These are phyloP conservation scores for Pezicula radicicola DNA, from an alignment of 2,329 filamentous ascomycete species.

Conservation along the genomic window DNA sequence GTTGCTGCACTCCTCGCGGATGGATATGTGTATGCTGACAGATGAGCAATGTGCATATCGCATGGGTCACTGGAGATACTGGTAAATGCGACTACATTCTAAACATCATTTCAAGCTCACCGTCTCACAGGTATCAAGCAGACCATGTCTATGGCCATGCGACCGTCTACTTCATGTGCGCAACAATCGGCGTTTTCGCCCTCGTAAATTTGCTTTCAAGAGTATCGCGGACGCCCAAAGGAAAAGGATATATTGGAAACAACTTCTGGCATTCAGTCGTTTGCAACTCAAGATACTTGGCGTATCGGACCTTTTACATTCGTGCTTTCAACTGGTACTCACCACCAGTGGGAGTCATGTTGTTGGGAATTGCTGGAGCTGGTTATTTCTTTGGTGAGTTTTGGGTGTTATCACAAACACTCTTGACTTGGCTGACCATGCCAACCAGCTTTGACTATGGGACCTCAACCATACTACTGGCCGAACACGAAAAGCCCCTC, in stretches of 20 bases:
- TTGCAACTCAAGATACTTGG: constrained; percentile 2
- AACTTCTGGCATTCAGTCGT: neutral
- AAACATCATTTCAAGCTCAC: neutral
- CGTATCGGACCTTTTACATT: constrained; percentile 9
- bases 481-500: constrained; percentile 6
- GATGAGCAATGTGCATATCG: constrained; percentile 6
- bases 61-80: constrained; percentile 9
- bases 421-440: neutral
- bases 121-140: constrained; percentile 8
- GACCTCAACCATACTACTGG: constrained; percentile 17
- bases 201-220: constrained; percentile 4
- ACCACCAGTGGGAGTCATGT: constrained; percentile 8
- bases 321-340: constrained; percentile 9
- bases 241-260: neutral
- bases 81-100: neutral
- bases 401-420: neutral
- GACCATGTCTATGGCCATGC: constrained; percentile 10
- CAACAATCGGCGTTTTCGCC: constrained; percentile 9
- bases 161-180: constrained; percentile 12
- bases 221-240: neutral
- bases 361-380: constrained; percentile 7
- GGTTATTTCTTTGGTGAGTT: constrained; percentile 12
- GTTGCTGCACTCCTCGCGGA: constrained; percentile 7
- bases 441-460: constrained; percentile 7
- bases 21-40: constrained; percentile 6